These are phyloP conservation scores for Cucurbita pepo DNA, from an alignment of 306 rosid genomes.

Conservation along the genomic window DNA sequence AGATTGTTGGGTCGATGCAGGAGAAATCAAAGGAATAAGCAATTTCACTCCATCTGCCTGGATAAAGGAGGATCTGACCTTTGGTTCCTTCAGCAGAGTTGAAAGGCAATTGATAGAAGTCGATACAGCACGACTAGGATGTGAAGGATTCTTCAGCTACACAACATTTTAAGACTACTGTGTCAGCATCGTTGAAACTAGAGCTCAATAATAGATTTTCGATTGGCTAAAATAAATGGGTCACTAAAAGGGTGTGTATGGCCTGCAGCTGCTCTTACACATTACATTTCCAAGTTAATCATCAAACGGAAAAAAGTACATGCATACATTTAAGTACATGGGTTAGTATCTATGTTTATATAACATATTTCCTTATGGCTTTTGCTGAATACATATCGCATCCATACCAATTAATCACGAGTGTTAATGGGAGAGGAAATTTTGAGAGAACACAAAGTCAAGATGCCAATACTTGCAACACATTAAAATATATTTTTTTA, in stretches of 20 bases:
- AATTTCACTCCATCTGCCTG: slow-evolving; percentile 83
- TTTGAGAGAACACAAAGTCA: not conserved
- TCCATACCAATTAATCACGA: not conserved
- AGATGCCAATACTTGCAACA: not conserved
- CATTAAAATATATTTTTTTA: not conserved
- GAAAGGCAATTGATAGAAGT: slow-evolving; percentile 75
- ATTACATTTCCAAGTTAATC: not conserved
- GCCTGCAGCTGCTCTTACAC: not conserved
- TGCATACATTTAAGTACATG: too few species aligned
- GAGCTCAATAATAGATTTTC: not conserved
- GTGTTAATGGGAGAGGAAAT: not conserved
- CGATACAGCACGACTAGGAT: slow-evolving; percentile 67
- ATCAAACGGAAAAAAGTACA: not conserved
- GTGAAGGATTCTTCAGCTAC: slow-evolving; percentile 86
- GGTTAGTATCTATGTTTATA: not conserved
- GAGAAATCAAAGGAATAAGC: slow-evolving; percentile 79
- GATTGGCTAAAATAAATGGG: not conserved
- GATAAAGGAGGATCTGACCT: slow-evolving; percentile 78
- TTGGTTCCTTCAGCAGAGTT: slow-evolving; percentile 76
- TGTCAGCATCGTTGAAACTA: not conserved
- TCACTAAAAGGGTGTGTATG: not conserved
- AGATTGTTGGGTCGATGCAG: slow-evolving; percentile 95
- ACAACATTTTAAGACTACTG: slow-evolving; percentile 1
- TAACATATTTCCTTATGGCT: not conserved
- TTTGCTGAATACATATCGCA: not conserved